Conservation (phyloP, 1,284 basidiomycete genomes). For the Pyrrhoderma lamaoense region DNA sequence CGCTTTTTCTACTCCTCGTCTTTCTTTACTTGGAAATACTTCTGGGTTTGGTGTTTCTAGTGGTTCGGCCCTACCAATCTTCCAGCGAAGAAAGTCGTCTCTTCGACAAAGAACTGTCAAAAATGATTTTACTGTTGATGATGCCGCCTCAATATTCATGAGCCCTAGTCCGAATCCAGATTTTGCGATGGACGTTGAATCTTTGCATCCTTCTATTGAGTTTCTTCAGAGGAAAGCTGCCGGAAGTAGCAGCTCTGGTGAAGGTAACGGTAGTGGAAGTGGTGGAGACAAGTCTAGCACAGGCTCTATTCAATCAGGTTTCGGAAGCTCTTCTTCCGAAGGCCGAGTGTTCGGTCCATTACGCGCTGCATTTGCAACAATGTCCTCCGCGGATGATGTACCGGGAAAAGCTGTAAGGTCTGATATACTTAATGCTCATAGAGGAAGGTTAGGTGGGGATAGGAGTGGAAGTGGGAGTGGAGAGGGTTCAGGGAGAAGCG, state of each 20-base stretch:
- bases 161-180: conserved; percentile 11
- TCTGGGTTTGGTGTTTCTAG: too few species aligned
- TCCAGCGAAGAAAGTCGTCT: neutral
- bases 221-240: neutral
- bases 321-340: conserved; percentile 22
- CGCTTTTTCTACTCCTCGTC: neutral
- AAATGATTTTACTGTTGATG: conserved; percentile 16
- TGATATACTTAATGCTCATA: neutral
- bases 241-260: conserved; percentile 8
- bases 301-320: conserved; percentile 15
- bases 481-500: conserved; percentile 10
- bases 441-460: conserved; percentile 3
- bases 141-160: conserved; percentile 18
- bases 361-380: conserved; percentile 7
- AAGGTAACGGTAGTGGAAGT: conserved; percentile 16
- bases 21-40: too few species aligned
- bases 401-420: conserved; percentile 5
- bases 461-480: conserved; percentile 14
- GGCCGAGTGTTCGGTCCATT: conserved; percentile 9
- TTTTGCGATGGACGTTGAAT: conserved; percentile 18
- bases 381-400: conserved; percentile 13
- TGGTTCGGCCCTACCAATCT: too few species aligned
- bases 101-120: neutral
- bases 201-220: neutral
- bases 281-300: conserved; percentile 11